Conservation (phyloP, 495 filamentous ascomycete genomes). For the Aspergillus haitiensis region DNA sequence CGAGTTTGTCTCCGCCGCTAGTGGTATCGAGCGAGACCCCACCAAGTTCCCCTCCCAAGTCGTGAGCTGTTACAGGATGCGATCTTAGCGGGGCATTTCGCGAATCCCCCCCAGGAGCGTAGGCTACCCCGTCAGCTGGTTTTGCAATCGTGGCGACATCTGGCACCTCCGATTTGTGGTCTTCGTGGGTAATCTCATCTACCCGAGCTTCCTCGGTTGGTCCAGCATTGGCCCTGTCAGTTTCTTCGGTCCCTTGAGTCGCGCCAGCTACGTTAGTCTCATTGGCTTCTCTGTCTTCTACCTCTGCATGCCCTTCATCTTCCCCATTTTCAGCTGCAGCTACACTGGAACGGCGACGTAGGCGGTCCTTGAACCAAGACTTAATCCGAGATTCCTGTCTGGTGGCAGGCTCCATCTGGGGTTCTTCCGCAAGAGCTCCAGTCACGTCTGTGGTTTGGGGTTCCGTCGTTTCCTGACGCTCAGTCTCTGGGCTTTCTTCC, state of each 20-base stretch:
- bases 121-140: conserved; percentile 9
- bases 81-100: conserved; percentile 36
- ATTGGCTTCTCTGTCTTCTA: neutral
- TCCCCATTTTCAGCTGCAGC: conserved; percentile 12
- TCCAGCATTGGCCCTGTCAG: neutral
- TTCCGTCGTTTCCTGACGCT: neutral
- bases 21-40: conserved; percentile 10
- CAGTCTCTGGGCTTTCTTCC: conserved; percentile 14
- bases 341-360: conserved; percentile 46
- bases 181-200: neutral
- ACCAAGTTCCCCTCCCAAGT: conserved; percentile 25
- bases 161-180: conserved; percentile 6
- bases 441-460: conserved; percentile 3
- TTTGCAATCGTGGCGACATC: conserved; percentile 12
- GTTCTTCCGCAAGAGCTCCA: conserved; percentile 17
- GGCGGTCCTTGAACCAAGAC: conserved; percentile 60
- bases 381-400: conserved; percentile 50
- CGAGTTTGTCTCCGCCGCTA: conserved; percentile 12
- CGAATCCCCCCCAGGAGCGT: conserved; percentile 18
- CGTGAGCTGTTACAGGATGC: conserved; percentile 32
- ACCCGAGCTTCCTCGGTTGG: conserved; percentile 7
- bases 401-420: conserved; percentile 30
- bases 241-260: neutral
- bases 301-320: conserved; percentile 6
- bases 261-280: conserved; percentile 2